phyloP scores from a whole-genome alignment of 371 early-diverging fungal genomes.

The Dichotomocladium elegans region DNA sequence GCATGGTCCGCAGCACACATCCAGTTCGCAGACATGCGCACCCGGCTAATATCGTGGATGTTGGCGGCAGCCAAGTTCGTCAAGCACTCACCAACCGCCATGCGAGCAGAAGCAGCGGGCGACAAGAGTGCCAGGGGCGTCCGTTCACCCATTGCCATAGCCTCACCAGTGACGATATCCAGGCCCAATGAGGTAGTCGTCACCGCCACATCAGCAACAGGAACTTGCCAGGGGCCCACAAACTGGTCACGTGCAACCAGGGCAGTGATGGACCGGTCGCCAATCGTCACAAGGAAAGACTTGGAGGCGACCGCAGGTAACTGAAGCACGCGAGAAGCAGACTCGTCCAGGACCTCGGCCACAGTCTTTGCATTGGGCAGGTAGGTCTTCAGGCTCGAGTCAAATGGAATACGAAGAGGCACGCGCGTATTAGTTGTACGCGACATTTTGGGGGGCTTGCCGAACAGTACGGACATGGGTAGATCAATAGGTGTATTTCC shows the following conservation, averaged over 20 bases:
- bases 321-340: slow-evolving; percentile 73
- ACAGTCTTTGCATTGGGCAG: slow-evolving; percentile 29
- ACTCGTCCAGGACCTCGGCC: slow-evolving; percentile 49
- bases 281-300: slow-evolving; percentile 94
- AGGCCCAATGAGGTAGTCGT: slow-evolving; percentile 72
- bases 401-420: slow-evolving; percentile 57
- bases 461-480: slow-evolving; percentile 93
- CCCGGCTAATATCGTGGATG: slow-evolving; percentile 61
- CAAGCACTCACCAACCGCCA: slow-evolving; percentile 92
- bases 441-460: slow-evolving; percentile 94
- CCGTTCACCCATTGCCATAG: slow-evolving; percentile 97
- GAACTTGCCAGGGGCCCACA: slow-evolving; percentile 97
- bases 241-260: slow-evolving; percentile 94
- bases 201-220: slow-evolving; percentile 94
- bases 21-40: slow-evolving; percentile 96
- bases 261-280: slow-evolving; percentile 93
- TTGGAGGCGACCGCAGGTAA: slow-evolving; percentile 91
- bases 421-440: slow-evolving; percentile 59
- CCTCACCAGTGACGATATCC: slow-evolving; percentile 79
- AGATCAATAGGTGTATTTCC: slow-evolving; percentile 79
- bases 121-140: slow-evolving; percentile 84
- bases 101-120: slow-evolving; percentile 88
- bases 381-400: slow-evolving; percentile 59
- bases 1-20: slow-evolving; percentile 90
- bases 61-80: slow-evolving; percentile 90